Base-by-base conservation (phyloP, 164 flowering plant genomes). In the Magnolia sinica region DNA sequence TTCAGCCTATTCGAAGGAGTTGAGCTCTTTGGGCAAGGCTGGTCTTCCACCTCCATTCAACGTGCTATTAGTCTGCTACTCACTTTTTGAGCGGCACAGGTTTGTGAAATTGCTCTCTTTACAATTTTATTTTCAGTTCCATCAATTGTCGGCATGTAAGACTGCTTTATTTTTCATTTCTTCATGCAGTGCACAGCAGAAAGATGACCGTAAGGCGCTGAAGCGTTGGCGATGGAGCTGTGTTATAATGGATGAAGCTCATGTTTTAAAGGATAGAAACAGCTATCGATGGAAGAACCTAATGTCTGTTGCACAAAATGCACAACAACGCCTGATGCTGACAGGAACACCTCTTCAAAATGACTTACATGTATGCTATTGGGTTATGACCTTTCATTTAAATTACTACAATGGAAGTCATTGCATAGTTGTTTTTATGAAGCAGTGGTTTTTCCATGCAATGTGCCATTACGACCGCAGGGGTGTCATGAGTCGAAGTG, bases 291-390 rank as follows among this genome's bases (percentile, higher is more conserved):
- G 99, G 96, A 95, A 95, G 82, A 95, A 93, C 77, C 82, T 95
- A 51, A 93, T 87, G 96, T 83, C 92, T 73, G 92, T 95, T 79
- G 97, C 99, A 74, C 87, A 88, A 78, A 90, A 89, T 86, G 97
- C 99, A 68, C 87, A 87, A 20, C 98, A 93, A 84, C 98, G 98
- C 24, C 85, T 95, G 76, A 91, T 95, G 99, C 87, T 95, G 72
- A 95, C 99, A 9, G 99, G 99, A 68, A 93, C 99, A 70, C 99
- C 99, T 16, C 86, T 95, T 16, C 99, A 95, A 82, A 95, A 95
- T 89, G 97, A 95, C 87, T 84, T 95, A 75, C 97, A 92, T 87
- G 98, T 95, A 87, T 74, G 77, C 66, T 80, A 23, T 52, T 49
- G 1, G 7, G 27, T 68, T 8, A 16, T 70, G 22, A 18, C 8